Evolutionary conservation across 2,329 filamentous ascomycete species (phyloP), one percentile per base, ranked within the genome.

Genomic region (Acephala macrosclerotiorum): DNA sequence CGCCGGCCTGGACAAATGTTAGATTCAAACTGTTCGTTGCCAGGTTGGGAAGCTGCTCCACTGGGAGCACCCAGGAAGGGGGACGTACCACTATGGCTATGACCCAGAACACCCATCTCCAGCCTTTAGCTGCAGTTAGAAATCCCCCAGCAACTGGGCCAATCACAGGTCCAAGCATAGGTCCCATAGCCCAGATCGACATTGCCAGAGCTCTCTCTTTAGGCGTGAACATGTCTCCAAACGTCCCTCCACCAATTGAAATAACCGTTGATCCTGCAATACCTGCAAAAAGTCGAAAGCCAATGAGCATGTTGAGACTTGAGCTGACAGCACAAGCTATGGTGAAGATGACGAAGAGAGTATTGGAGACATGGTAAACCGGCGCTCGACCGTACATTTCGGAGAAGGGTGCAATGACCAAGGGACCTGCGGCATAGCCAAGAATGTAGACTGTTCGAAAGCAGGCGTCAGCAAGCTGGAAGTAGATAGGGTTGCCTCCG

Each of bases 261-360:
- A 86, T 75, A 3, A 83, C 79, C 0, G 83, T 80, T 57, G 80
- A 80, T 2, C 82, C 85, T 22, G 45, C 20, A 49, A 83, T 67
- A 0, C 85, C 86, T 0, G 79, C 78, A 2, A 88, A 75, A 70
- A 88, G 88, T 0, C 86, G 81, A 64, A 79, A 82, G 12, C 87
- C 64, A 71, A 87, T 77, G 61, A 88, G 81, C 0, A 84, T 87
- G 45, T 83, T 68, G 1, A 86, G 60, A 67, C 87, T 86, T 57
- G 80, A 77, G 0, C 85, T 84, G 2, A 85, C 80, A 2, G 82
- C 85, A 14, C 85, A 81, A 0, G 84, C 82, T 56, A 88, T 83
- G 63, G 86, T 82, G 67, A 87, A 86, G 49, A 87, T 80, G 2
- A 79, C 78, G 64, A 86, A 85, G 18, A 80, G 65, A 11, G 77